Conservation (phyloP, 306 rosid species). For the Oemleria cerasiformis region DNA sequence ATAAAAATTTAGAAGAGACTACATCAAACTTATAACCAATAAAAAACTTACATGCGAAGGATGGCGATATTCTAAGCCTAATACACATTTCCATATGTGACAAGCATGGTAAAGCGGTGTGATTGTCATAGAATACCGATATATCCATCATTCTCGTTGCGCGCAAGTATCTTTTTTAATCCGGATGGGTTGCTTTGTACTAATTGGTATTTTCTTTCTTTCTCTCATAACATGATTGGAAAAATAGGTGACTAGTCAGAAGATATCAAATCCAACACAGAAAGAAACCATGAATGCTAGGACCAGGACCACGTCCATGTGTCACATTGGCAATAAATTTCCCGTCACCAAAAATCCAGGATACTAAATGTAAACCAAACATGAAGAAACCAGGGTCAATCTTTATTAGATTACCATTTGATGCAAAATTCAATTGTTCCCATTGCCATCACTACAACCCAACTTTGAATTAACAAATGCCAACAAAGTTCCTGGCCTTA, state of each 20-base stretch:
- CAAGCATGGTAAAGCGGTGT: neutral
- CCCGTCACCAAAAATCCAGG: conserved; percentile 2
- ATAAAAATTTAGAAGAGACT: too few relatives aligned
- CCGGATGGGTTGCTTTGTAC: too few relatives aligned
- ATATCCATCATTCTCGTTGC: too few relatives aligned
- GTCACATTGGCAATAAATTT: conserved; percentile 7
- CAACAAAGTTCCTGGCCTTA: too few relatives aligned
- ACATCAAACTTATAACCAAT: too few relatives aligned
- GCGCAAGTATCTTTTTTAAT: too few relatives aligned
- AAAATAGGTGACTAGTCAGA: neutral
- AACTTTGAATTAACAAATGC: too few relatives aligned
- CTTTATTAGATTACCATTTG: neutral
- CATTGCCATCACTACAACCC: neutral
- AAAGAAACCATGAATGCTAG: conserved; percentile 13
- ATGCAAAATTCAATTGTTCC: neutral
- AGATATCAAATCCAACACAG: conserved; percentile 11
- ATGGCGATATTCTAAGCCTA: too few relatives aligned
- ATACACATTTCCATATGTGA: too few relatives aligned
- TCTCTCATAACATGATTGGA: neutral
- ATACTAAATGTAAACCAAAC: conserved; percentile 1
- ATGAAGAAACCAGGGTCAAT: neutral
- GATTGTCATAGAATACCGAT: neutral
- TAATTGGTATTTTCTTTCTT: too few relatives aligned
- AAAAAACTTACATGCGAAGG: too few relatives aligned
- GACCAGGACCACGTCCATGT: neutral